Conservation (phyloP, 305 asterid species). For the Fraxinus albicans region DNA sequence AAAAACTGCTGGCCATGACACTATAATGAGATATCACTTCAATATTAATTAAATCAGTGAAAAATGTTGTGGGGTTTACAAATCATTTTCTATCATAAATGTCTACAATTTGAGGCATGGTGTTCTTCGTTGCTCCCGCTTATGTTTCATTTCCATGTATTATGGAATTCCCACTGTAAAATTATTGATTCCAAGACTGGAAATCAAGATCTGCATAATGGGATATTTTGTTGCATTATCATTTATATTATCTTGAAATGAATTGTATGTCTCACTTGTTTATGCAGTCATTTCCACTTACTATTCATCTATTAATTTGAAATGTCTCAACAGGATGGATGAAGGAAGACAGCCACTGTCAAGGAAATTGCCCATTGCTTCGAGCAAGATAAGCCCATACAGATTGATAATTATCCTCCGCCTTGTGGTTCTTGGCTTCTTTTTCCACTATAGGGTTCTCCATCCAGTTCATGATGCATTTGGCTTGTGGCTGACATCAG, state of each 20-base stretch:
- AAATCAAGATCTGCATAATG: background rate
- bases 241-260: background rate
- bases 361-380: conserved; percentile 70
- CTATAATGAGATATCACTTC: background rate
- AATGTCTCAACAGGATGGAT: conserved; percentile 63
- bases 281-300: background rate
- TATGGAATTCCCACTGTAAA: background rate
- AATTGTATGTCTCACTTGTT: background rate
- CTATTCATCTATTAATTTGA: conserved; percentile 7
- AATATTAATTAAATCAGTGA: background rate
- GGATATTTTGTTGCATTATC: background rate
- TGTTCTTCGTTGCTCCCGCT: background rate
- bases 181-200: background rate
- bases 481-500: conserved; percentile 85
- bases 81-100: background rate
- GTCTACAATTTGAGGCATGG: background rate
- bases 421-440: conserved; percentile 71
- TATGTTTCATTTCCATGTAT: background rate
- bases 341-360: conserved; percentile 93
- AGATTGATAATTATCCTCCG: conserved; percentile 73
- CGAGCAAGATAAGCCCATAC: conserved; percentile 84
- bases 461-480: conserved; percentile 79
- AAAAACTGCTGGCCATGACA: background rate
- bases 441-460: conserved; percentile 78
- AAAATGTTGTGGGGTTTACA: background rate